Conservation (phyloP, 1,139 yeast genomes). For the Scheffersomyces quercinus region DNA sequence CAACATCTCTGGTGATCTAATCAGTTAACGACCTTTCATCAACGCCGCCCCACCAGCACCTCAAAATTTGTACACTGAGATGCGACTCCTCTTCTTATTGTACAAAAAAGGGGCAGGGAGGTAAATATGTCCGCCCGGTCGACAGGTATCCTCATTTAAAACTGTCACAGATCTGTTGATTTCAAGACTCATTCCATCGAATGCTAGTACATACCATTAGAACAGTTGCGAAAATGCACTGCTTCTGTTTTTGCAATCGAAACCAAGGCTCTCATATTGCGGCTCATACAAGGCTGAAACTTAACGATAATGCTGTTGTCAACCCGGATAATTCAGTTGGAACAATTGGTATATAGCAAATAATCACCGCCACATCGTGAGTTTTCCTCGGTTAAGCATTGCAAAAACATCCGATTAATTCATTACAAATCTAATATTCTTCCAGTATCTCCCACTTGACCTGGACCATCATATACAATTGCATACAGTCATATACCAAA, state of each 20-base stretch:
- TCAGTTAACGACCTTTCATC: constrained; percentile 67
- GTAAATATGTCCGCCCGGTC: constrained; percentile 84
- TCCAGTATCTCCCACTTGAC: constrained; percentile 3
- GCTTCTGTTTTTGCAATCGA: too few relatives aligned
- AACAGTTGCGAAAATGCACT: too few relatives aligned
- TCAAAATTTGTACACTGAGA: constrained; percentile 68
- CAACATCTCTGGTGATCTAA: constrained; percentile 4
- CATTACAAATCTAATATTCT: constrained; percentile 9
- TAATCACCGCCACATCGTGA: constrained; percentile 56
- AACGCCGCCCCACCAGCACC: constrained; percentile 54
- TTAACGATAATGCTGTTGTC: constrained; percentile 77
- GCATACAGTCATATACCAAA: too few relatives aligned
- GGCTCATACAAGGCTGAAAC: constrained; percentile 89
- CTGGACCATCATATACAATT: too few relatives aligned
- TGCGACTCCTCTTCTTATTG: constrained; percentile 58
- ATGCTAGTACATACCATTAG: too few relatives aligned
- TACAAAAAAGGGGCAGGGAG: constrained; percentile 50
- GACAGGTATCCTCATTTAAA: constrained; percentile 56
- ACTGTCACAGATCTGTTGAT: too few relatives aligned
- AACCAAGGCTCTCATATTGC: not conserved
- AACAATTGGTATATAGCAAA: constrained; percentile 76
- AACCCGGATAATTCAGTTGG: constrained; percentile 75
- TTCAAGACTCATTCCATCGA: too few relatives aligned
- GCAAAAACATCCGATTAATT: constrained; percentile 2
- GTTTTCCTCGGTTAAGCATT: constrained; percentile 4